phyloP scores from a whole-genome alignment of 83 land plant genomes.

The Picea abies region DNA sequence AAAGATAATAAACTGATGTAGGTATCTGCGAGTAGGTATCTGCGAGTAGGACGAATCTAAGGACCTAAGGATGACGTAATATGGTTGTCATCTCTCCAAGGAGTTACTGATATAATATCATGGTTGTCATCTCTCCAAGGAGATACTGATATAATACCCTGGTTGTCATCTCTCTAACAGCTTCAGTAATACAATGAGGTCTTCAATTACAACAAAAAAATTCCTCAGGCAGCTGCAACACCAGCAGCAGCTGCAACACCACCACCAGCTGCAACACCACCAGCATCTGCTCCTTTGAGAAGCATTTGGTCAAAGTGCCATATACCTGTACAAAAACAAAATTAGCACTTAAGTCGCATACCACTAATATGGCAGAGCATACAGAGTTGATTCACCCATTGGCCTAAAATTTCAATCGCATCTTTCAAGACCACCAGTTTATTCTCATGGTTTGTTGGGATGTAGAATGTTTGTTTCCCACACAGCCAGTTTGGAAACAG shows the following conservation, averaged over 20 bases:
- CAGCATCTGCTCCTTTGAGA: constrained; percentile 33
- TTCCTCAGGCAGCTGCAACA: background rate
- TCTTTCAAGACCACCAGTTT: background rate
- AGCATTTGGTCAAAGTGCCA: constrained; percentile 81
- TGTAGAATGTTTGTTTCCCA: background rate
- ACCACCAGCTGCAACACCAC: background rate
- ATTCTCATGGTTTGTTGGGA: background rate
- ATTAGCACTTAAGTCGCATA: background rate
- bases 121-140: no score
- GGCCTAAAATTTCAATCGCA: background rate
- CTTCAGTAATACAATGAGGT: no score
- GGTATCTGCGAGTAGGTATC: no score
- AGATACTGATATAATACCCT: no score
- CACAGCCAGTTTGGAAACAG: background rate
- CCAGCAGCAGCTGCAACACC: constrained; percentile 17
- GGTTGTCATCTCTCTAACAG: no score
- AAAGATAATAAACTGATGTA: no score
- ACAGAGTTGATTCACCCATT: background rate
- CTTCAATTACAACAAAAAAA: background rate
- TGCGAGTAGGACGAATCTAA: no score
- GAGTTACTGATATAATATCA: no score
- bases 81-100: no score
- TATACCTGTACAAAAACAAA: constrained; percentile 42
- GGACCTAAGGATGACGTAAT: no score
- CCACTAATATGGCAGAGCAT: background rate